Evolutionary conservation across 768 basidiomycete species (phyloP).

Genomic region (Sarcodon sp.): DNA sequence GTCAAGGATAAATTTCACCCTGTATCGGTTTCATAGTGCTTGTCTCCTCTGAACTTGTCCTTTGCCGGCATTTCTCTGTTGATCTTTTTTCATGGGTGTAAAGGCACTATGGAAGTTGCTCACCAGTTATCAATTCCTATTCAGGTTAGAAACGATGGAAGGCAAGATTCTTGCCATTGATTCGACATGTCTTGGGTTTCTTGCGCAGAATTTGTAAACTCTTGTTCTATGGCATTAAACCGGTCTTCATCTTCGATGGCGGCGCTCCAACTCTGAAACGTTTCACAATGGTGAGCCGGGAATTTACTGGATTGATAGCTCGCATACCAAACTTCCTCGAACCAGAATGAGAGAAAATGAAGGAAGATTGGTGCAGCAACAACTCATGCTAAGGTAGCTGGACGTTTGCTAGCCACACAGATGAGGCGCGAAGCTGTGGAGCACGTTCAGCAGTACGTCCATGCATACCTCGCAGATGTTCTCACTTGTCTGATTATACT

Average conservation of each 20-base stretch:
- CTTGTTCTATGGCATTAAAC: conserved; percentile 94
- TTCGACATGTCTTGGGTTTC: conserved; percentile 91
- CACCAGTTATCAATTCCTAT: conserved; percentile 13
- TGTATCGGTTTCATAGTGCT: no score
- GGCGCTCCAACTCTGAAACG: conserved; percentile 88
- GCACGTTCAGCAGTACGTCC: conserved; percentile 31
- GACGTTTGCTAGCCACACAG: conserved; percentile 86
- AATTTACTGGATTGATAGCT: conserved; percentile 4
- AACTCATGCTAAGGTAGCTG: conserved; percentile 79
- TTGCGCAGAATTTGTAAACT: conserved; percentile 86
- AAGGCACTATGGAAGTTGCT: conserved; percentile 92
- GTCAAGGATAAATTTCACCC: no score
- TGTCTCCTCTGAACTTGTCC: background rate
- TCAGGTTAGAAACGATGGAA: conserved; percentile 85
- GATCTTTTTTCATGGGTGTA: conserved; percentile 63
- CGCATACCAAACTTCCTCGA: background rate
- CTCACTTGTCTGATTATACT: conserved; percentile 1
- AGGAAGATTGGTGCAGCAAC: conserved; percentile 86
- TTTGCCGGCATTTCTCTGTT: background rate
- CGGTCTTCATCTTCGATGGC: conserved; percentile 98
- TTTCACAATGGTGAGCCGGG: conserved; percentile 61
- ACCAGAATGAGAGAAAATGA: conserved; percentile 75
- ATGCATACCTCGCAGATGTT: background rate
- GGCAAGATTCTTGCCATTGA: conserved; percentile 96
- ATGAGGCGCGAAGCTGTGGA: conserved; percentile 81